Percentiles rank a stretch among this genome's conserved stretches.
phyloP scores from a whole-genome alignment of 2,329 filamentous ascomycete species.

The Aureobasidium namibiae region DNA sequence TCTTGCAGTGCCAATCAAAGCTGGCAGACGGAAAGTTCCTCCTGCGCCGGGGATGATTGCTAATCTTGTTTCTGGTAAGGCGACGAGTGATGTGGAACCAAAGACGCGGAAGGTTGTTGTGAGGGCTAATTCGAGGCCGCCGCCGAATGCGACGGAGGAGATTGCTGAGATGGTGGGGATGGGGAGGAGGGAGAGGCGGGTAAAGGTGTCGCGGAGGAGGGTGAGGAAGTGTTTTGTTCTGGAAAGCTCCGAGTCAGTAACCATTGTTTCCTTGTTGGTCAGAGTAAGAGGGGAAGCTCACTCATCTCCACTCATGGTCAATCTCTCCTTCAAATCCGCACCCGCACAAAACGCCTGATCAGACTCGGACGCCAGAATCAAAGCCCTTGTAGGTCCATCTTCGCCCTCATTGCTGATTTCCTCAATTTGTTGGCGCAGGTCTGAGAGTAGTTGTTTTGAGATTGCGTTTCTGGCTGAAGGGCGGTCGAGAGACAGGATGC shows the following conservation, averaged over 20 bases:
- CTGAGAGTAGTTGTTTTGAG: constrained; percentile 65
- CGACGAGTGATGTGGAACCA: constrained; percentile 67
- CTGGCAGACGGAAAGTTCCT: constrained; percentile 79
- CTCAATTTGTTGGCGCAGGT: constrained; percentile 65
- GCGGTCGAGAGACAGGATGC: constrained; percentile 79
- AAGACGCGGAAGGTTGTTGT: constrained; percentile 85
- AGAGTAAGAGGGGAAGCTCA: constrained; percentile 35
- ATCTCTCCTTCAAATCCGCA: constrained; percentile 85
- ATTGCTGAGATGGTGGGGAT: constrained; percentile 88
- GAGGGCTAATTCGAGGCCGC: constrained; percentile 86
- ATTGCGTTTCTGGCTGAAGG: constrained; percentile 85
- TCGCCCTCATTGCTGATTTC: constrained; percentile 55
- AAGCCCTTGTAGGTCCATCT: constrained; percentile 59
- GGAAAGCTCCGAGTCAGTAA: constrained; percentile 8
- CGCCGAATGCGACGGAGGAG: constrained; percentile 77
- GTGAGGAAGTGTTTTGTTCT: constrained; percentile 74
- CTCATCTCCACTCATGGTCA: constrained; percentile 69
- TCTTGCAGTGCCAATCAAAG: constrained; percentile 67
- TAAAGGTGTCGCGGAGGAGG: constrained; percentile 68
- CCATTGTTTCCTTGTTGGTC: neutral
- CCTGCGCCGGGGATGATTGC: constrained; percentile 94
- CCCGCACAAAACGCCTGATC: constrained; percentile 88
- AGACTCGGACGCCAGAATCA: constrained; percentile 78
- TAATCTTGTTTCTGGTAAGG: constrained; percentile 82
- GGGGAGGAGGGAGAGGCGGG: constrained; percentile 62